Conservation (phyloP, 148 eudicot species). For the Euryodendron excelsum region DNA sequence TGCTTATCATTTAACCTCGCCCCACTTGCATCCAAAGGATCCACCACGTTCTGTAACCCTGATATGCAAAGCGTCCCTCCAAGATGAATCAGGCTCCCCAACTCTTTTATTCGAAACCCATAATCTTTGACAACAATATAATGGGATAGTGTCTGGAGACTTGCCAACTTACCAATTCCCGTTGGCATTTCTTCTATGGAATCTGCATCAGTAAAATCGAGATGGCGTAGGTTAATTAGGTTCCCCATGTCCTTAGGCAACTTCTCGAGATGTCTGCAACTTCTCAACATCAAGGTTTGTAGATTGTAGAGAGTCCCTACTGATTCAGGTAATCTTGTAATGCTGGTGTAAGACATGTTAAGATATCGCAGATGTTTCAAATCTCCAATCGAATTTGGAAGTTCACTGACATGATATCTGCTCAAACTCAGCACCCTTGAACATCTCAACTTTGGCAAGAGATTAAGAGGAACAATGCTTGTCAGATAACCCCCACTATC, state of each 20-base stretch:
- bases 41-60: slow-evolving; percentile 10
- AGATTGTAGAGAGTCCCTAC: slow-evolving; percentile 15
- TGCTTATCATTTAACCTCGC: slow-evolving; percentile 13
- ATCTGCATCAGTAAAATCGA: neutral
- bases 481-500: neutral
- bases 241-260: neutral
- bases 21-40: neutral
- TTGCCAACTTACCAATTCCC: slow-evolving; percentile 4
- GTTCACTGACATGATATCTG: neutral
- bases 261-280: neutral
- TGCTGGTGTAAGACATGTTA: slow-evolving; percentile 6
- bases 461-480: too few species aligned
- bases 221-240: slow-evolving; percentile 13
- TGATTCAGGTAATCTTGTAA: slow-evolving; percentile 12
- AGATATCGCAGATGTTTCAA: slow-evolving; percentile 14
- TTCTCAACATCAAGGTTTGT: neutral
- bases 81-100: slow-evolving; percentile 9
- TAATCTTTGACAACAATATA: slow-evolving; percentile 11
- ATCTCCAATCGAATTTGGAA: slow-evolving; percentile 18
- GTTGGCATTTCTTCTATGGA: slow-evolving; percentile 18
- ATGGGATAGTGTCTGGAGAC: slow-evolving; percentile 14
- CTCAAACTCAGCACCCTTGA: slow-evolving; percentile 13
- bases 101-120: neutral
- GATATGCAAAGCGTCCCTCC: slow-evolving; percentile 15
- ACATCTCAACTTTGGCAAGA: slow-evolving; percentile 5